These are phyloP conservation scores for Citrus unshiu DNA, from an alignment of 345 rosid species.

Conservation along the genomic window DNA sequence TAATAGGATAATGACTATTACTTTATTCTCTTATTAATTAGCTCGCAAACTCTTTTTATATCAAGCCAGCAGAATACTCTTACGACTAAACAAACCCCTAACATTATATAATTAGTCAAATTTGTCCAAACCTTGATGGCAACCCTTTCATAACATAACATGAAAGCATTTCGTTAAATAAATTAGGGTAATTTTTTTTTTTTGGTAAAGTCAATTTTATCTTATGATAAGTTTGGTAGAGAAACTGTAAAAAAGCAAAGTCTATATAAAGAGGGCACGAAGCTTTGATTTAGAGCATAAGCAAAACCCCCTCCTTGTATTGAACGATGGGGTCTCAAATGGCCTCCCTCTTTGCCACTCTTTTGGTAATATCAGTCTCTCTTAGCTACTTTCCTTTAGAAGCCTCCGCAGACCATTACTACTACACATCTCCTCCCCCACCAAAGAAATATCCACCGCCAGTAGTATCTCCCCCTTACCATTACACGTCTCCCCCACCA, in stretches of 20 bases:
- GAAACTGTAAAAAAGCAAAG: constrained; percentile 21
- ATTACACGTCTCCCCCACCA: constrained; percentile 11
- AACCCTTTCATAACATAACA: neutral
- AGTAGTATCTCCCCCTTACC: neutral
- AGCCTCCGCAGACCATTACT: constrained; percentile 33
- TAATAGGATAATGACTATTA: neutral
- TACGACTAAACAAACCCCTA: neutral
- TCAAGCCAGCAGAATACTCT: neutral
- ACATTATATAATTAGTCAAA: neutral
- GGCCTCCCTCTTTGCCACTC: constrained; percentile 47
- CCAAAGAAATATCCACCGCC: constrained; percentile 23
- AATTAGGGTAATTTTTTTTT: neutral
- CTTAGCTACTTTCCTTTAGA: constrained; percentile 35
- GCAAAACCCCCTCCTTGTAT: constrained; percentile 12
- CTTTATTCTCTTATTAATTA: neutral
- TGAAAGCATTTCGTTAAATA: neutral
- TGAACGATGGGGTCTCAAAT: constrained; percentile 42
- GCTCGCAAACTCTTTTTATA: neutral
- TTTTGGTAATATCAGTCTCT: constrained; percentile 41
- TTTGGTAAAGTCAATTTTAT: constrained; percentile 10
- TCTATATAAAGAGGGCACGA: constrained; percentile 53
- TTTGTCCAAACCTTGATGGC: neutral
- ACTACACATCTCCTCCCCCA: constrained; percentile 27
- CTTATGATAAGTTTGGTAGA: neutral
- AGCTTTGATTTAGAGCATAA: constrained; percentile 22